These are phyloP conservation scores for Podospora didyma DNA, from an alignment of 495 filamentous ascomycete species.

Conservation along the genomic window DNA sequence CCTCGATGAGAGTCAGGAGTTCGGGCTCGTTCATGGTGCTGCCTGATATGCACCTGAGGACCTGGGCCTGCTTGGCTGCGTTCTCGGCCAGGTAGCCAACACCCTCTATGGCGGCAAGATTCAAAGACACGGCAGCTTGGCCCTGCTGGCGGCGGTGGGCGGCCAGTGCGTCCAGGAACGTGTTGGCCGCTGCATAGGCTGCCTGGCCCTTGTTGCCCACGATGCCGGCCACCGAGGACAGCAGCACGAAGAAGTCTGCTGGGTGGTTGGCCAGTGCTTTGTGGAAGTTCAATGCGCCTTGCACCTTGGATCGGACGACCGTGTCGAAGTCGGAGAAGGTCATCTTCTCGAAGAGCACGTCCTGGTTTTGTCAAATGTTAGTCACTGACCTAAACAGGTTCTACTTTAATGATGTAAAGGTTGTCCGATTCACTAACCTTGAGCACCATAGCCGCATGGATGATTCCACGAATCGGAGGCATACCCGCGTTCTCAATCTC, in stretches of 20 bases:
- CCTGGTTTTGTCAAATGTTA: too few relatives aligned
- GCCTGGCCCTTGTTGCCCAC: slow-evolving; percentile 48
- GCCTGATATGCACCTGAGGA: too few relatives aligned
- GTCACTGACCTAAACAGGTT: too few relatives aligned
- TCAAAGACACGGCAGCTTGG: slow-evolving; percentile 38
- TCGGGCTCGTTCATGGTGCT: slow-evolving; percentile 52
- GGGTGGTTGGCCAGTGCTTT: neutral
- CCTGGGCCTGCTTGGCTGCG: slow-evolving; percentile 49
- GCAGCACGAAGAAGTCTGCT: slow-evolving; percentile 60
- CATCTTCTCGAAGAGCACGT: slow-evolving; percentile 38
- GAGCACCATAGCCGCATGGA: slow-evolving; percentile 38
- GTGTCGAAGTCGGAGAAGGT: slow-evolving; percentile 30
- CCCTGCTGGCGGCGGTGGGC: slow-evolving; percentile 31
- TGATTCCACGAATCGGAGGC: slow-evolving; percentile 48
- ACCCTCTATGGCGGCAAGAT: slow-evolving; percentile 41
- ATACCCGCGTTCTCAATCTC: slow-evolving; percentile 14
- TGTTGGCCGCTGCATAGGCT: slow-evolving; percentile 57
- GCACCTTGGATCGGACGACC: slow-evolving; percentile 45
- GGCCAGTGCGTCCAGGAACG: slow-evolving; percentile 50
- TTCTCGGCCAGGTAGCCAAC: slow-evolving; percentile 35
- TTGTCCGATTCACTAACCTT: too few relatives aligned
- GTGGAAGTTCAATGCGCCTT: slow-evolving; percentile 35
- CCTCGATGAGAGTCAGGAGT: slow-evolving; percentile 23
- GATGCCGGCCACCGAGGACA: slow-evolving; percentile 53
- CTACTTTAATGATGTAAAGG: too few relatives aligned